Evolutionary conservation across 768 basidiomycete species (phyloP).

Genomic region (Trametes elegans): DNA sequence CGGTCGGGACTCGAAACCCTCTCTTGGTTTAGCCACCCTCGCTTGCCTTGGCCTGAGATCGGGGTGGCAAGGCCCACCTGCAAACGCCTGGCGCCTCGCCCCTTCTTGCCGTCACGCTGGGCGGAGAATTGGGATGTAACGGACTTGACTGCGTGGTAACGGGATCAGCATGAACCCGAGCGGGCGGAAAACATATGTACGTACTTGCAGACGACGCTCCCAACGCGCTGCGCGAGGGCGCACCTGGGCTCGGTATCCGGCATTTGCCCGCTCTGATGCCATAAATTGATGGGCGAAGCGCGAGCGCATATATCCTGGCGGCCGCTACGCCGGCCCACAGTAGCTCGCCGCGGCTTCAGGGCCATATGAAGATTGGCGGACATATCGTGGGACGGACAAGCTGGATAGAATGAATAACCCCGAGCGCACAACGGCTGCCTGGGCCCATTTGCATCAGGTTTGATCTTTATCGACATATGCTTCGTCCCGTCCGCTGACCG

Average conservation of each 20-base stretch:
- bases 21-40: not conserved
- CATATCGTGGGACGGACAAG: not conserved
- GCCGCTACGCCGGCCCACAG: not conserved
- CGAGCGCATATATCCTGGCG: not conserved
- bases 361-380: not conserved
- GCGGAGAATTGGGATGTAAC: not conserved
- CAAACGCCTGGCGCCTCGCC: not conserved
- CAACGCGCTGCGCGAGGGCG: not conserved
- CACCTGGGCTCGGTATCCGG: not conserved
- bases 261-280: conserved; percentile 2
- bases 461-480: no score
- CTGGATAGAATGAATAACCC: no score
- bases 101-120: not conserved
- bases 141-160: not conserved
- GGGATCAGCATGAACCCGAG: not conserved
- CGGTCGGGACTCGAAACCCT: not conserved
- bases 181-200: not conserved
- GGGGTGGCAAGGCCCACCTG: not conserved
- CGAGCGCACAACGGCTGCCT: no score
- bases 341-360: not conserved
- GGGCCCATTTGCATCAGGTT: no score
- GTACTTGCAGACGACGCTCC: not conserved
- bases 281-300: conserved; percentile 1
- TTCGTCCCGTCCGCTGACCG: no score
- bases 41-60: not conserved